Evolutionary conservation across 495 filamentous ascomycete genomes (phyloP).

Genomic region (Trichoderma virens): DNA sequence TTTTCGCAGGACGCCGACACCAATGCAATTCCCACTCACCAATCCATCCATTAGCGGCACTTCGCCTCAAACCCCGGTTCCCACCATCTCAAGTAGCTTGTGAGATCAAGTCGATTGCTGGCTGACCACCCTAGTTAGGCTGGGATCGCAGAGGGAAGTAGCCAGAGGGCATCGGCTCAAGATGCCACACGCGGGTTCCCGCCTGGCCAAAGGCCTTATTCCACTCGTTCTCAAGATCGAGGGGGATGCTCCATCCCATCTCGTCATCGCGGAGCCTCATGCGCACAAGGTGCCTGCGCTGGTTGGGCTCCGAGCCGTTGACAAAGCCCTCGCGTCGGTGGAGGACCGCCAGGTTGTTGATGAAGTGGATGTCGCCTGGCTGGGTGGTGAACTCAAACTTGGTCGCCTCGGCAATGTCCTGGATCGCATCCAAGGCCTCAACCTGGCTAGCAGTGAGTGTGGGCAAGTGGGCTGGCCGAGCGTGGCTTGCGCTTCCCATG

Average conservation of each 20-base stretch:
- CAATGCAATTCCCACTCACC: not conserved
- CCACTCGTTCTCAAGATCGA: constrained; percentile 36
- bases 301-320: constrained; percentile 32
- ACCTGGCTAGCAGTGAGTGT: constrained; percentile 47
- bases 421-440: constrained; percentile 57
- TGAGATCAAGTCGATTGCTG: not conserved
- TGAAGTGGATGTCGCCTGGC: constrained; percentile 64
- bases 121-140: constrained; percentile 31
- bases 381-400: constrained; percentile 44
- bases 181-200: constrained; percentile 34
- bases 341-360: constrained; percentile 66
- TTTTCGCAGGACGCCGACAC: not conserved
- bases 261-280: constrained; percentile 41
- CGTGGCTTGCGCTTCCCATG: constrained; percentile 48
- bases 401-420: constrained; percentile 50
- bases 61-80: not conserved
- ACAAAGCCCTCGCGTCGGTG: constrained; percentile 58
- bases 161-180: constrained; percentile 43
- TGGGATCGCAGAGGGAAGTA: constrained; percentile 41
- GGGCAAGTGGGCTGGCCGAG: constrained; percentile 46
- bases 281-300: constrained; percentile 43
- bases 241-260: constrained; percentile 38
- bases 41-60: not conserved
- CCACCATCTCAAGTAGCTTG: not conserved
- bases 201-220: constrained; percentile 33